Conservation (phyloP, 306 rosid species). For the Vigna mungo region DNA sequence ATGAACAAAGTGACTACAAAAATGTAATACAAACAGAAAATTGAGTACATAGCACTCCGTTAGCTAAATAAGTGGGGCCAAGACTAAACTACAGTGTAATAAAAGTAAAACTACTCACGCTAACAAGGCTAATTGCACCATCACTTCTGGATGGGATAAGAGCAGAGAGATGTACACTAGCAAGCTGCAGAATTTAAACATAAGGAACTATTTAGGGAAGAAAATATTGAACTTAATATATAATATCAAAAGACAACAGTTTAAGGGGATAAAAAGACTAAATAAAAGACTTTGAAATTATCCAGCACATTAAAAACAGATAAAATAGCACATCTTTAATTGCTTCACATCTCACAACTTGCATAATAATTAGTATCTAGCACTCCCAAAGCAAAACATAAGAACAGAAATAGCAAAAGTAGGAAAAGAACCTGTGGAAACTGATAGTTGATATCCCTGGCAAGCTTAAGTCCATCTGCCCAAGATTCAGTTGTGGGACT, state of each 20-base stretch:
- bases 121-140: conserved; percentile 78
- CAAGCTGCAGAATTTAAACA: conserved; percentile 54
- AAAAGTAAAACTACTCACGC: conserved; percentile 59
- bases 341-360: conserved; percentile 14
- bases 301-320: neutral
- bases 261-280: neutral
- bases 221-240: neutral
- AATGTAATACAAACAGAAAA: neutral
- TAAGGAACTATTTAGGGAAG: conserved; percentile 31
- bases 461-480: conserved; percentile 85
- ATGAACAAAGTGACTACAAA: conserved; percentile 84
- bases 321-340: neutral
- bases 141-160: conserved; percentile 75
- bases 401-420: conserved; percentile 17
- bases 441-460: conserved; percentile 86
- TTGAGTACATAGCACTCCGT: neutral
- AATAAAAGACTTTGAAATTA: neutral
- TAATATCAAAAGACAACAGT: neutral
- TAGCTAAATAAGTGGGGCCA: conserved; percentile 9
- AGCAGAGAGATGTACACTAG: conserved; percentile 71
- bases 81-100: neutral
- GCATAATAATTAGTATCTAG: conserved; percentile 13
- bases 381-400: neutral
- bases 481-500: conserved; percentile 84
- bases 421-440: conserved; percentile 73